Evolutionary conservation across 225 moss, liverwort and hornwort species (phyloP).

Genomic region (Anthoceros angustus): DNA sequence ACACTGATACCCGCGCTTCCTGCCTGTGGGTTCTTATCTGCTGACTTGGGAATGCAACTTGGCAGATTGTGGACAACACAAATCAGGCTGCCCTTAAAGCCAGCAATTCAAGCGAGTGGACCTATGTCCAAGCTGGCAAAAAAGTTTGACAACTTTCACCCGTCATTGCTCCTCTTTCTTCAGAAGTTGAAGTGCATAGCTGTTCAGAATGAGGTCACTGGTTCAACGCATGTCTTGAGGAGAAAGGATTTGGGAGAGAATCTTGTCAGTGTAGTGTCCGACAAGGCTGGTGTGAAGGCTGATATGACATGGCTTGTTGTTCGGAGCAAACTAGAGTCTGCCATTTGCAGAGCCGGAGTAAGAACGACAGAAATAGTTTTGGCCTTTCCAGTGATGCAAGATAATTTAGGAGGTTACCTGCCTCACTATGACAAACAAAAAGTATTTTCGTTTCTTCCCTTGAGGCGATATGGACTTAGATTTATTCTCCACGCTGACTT

Average conservation of each 20-base stretch:
- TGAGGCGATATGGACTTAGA: slow-evolving; percentile 77
- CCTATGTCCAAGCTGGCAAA: slow-evolving; percentile 61
- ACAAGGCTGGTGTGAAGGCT: slow-evolving; percentile 18
- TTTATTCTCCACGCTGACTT: slow-evolving; percentile 91
- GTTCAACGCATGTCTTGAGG: slow-evolving; percentile 54
- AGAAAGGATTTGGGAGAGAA: slow-evolving; percentile 58
- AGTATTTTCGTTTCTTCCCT: slow-evolving; percentile 90
- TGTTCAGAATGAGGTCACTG: slow-evolving; percentile 49
- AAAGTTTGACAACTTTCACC: slow-evolving; percentile 82
- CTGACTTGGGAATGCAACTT: slow-evolving; percentile 2
- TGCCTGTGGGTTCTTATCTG: slow-evolving; percentile 16
- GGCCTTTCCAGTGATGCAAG: slow-evolving; percentile 57
- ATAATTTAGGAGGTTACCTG: slow-evolving; percentile 34
- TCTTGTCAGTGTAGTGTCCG: slow-evolving; percentile 64
- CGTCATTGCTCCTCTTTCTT: slow-evolving; percentile 83
- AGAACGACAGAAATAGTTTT: slow-evolving; percentile 63
- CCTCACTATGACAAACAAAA: slow-evolving; percentile 65
- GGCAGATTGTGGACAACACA: slow-evolving; percentile 57
- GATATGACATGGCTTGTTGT: slow-evolving; percentile 76
- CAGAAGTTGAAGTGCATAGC: slow-evolving; percentile 68
- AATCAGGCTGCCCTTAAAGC: slow-evolving; percentile 79
- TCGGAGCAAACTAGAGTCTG: slow-evolving; percentile 49
- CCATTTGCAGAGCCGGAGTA: slow-evolving; percentile 49
- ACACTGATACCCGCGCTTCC: slow-evolving; percentile 37
- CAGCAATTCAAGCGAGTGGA: slow-evolving; percentile 41